These are phyloP conservation scores for Mycena latifolia DNA, from an alignment of 768 basidiomycete genomes.

Conservation along the genomic window DNA sequence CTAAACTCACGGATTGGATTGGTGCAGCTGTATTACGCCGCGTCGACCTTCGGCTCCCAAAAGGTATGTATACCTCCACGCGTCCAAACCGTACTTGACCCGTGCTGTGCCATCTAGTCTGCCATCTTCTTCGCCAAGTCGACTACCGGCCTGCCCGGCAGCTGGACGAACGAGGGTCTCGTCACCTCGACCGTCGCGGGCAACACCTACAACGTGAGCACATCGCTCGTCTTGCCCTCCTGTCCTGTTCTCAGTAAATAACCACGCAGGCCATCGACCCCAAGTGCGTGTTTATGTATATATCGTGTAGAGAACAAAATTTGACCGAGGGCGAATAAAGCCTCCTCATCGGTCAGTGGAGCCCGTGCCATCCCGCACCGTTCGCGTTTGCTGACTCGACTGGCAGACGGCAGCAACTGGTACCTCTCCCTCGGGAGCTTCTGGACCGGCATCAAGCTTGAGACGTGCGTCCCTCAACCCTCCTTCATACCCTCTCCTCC, in stretches of 20 bases:
- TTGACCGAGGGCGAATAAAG: constrained; percentile 30
- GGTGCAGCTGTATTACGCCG: constrained; percentile 66
- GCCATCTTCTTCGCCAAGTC: constrained; percentile 69
- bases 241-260: constrained; percentile 40
- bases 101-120: constrained; percentile 46
- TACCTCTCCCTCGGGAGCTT: constrained; percentile 65
- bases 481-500: constrained; percentile 5
- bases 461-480: constrained; percentile 41
- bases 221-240: constrained; percentile 32
- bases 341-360: constrained; percentile 45
- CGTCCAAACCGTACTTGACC: background rate
- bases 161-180: constrained; percentile 60
- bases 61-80: constrained; percentile 45
- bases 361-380: background rate
- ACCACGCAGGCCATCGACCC: constrained; percentile 62
- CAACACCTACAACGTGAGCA: constrained; percentile 53
- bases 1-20: constrained; percentile 20
- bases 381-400: background rate
- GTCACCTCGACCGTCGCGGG: constrained; percentile 56
- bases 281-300: constrained; percentile 52
- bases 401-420: constrained; percentile 57
- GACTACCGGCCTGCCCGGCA: constrained; percentile 59
- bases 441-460: constrained; percentile 67
- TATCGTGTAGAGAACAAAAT: constrained; percentile 7
- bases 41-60: constrained; percentile 66